These are phyloP conservation scores for Colletotrichum eremochloae DNA, from an alignment of 2,329 filamentous ascomycete species.

Conservation along the genomic window DNA sequence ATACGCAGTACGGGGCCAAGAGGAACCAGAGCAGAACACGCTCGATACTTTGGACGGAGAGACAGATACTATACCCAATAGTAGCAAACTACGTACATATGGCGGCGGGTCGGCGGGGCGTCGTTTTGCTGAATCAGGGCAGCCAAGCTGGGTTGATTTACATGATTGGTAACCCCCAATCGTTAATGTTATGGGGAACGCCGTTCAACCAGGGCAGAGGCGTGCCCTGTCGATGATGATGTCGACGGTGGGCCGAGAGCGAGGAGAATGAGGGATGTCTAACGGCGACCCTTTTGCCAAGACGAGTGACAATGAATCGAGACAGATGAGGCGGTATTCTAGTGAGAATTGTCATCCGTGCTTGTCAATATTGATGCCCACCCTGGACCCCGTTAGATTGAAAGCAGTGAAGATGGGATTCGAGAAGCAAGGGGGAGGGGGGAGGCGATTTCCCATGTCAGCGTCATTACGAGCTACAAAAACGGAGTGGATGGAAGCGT, in stretches of 20 bases:
- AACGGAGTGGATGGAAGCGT: not conserved
- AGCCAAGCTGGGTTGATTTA: not conserved
- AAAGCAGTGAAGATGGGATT: not conserved
- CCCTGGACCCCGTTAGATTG: not conserved
- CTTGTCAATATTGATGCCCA: not conserved
- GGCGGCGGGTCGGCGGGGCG: not conserved
- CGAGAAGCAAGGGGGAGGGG: not conserved
- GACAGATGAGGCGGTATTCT: not conserved
- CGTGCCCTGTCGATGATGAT: conserved; percentile 17
- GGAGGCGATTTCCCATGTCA: not conserved
- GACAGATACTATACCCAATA: not conserved
- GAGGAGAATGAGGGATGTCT: not conserved
- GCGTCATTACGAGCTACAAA: not conserved
- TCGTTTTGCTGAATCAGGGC: not conserved
- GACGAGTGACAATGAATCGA: not conserved
- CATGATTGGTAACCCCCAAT: not conserved
- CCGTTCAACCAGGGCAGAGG: not conserved
- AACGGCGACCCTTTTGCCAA: not conserved
- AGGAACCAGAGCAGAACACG: not conserved
- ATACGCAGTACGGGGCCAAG: not conserved
- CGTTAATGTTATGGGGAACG: conserved; percentile 4
- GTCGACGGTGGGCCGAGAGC: conserved; percentile 20
- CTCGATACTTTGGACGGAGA: not conserved
- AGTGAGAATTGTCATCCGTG: not conserved
- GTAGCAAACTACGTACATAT: not conserved